Conservation (phyloP, 2,329 filamentous ascomycete genomes). For the Cercospora sp. region DNA sequence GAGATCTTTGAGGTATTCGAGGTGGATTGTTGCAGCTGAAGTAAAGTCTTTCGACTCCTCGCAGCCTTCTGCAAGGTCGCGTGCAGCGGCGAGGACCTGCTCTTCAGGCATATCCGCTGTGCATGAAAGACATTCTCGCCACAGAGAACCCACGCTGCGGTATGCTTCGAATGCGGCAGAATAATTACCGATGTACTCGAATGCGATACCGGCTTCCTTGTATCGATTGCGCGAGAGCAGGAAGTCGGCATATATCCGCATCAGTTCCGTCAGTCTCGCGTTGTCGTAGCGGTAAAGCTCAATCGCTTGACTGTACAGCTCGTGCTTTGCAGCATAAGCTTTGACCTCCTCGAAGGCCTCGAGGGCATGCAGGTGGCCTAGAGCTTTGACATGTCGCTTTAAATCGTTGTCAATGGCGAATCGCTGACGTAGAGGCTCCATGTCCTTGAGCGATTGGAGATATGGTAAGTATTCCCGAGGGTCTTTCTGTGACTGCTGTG, state of each 20-base stretch:
- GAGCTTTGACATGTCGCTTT: slow-evolving; percentile 71
- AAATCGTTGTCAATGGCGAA: slow-evolving; percentile 91
- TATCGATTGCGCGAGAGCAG: slow-evolving; percentile 74
- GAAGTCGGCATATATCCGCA: slow-evolving; percentile 74
- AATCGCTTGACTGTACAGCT: slow-evolving; percentile 75
- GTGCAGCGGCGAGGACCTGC: slow-evolving; percentile 68
- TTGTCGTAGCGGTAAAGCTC: slow-evolving; percentile 80
- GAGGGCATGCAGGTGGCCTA: slow-evolving; percentile 72
- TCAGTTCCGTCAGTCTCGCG: slow-evolving; percentile 65
- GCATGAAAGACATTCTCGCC: slow-evolving; percentile 85
- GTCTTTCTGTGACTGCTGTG: slow-evolving; percentile 94
- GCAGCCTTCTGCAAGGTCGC: slow-evolving; percentile 72
- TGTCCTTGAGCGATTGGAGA: slow-evolving; percentile 78
- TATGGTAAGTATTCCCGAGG: slow-evolving; percentile 95
- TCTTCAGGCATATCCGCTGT: slow-evolving; percentile 64
- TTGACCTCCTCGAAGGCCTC: slow-evolving; percentile 75
- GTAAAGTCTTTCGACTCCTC: slow-evolving; percentile 82
- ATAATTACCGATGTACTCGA: slow-evolving; percentile 80
- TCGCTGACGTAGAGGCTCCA: slow-evolving; percentile 67
- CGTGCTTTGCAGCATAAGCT: slow-evolving; percentile 74
- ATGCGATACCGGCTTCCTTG: slow-evolving; percentile 82
- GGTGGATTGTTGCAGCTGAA: slow-evolving; percentile 74
- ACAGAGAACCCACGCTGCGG: slow-evolving; percentile 72
- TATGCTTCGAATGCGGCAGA: slow-evolving; percentile 77
- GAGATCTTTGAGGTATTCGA: slow-evolving; percentile 76